A percentile compares a stretch with the other conserved stretches of the same genome.
phyloP scores from a whole-genome alignment of 768 basidiomycete species.

The Mrakia hoshinonis region DNA sequence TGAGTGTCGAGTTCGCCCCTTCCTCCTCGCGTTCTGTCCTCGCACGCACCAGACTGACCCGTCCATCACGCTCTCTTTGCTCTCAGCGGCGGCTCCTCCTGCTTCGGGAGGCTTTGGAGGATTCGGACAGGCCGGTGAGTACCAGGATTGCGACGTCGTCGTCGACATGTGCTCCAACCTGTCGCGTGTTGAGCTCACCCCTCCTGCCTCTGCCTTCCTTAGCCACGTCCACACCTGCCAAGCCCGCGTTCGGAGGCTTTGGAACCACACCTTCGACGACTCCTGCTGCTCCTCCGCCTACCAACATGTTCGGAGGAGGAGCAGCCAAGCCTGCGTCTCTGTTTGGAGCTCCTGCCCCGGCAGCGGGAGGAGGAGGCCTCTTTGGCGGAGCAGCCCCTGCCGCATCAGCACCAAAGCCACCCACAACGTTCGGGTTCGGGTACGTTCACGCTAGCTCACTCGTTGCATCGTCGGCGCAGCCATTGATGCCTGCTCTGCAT shows the following conservation, averaged over 20 bases:
- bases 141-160: background rate
- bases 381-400: background rate
- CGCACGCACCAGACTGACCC: background rate
- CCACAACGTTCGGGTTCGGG: constrained; percentile 5
- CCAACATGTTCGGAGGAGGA: constrained; percentile 23
- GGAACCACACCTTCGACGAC: constrained; percentile 14
- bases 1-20: background rate
- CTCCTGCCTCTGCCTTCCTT: background rate
- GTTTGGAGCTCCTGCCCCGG: constrained; percentile 25
- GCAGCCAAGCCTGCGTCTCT: constrained; percentile 11
- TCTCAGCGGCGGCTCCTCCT: background rate
- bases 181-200: background rate
- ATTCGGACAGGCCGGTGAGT: background rate
- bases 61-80: background rate
- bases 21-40: background rate
- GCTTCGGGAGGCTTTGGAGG: constrained; percentile 5
- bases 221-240: constrained; percentile 24
- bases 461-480: background rate
- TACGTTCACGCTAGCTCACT: background rate
- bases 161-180: too few relatives aligned
- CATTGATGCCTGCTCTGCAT: background rate
- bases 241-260: constrained; percentile 22
- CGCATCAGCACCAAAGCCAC: background rate
- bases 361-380: background rate
- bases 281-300: constrained; percentile 20